phyloP scores from a whole-genome alignment of 768 basidiomycete genomes.

The Rhodosporidiobolus sp. region DNA sequence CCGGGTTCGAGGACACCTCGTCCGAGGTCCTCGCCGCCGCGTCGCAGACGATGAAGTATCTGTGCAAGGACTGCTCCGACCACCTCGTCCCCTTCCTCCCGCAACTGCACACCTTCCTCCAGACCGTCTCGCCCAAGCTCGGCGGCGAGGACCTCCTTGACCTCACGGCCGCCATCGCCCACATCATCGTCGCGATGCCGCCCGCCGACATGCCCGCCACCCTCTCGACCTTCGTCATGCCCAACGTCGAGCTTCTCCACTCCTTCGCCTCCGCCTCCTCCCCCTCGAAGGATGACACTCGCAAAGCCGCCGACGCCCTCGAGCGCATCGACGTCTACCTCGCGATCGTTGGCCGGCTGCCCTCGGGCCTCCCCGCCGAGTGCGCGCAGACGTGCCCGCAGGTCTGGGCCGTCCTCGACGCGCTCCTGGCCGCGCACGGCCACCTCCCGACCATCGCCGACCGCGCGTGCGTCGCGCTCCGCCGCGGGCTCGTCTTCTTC shows the following conservation, averaged over 20 bases:
- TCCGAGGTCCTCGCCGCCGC: conserved; percentile 76
- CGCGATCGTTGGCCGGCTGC: conserved; percentile 65
- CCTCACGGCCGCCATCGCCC: conserved; percentile 92
- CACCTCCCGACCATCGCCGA: conserved; percentile 72
- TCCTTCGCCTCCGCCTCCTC: conserved; percentile 53
- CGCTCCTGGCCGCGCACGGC: conserved; percentile 73
- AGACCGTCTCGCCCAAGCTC: conserved; percentile 71
- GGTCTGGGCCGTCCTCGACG: conserved; percentile 78
- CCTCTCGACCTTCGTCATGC: conserved; percentile 78
- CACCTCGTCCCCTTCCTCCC: conserved; percentile 89
- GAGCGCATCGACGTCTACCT: conserved; percentile 94
- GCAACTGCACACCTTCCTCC: conserved; percentile 82
- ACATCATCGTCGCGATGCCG: conserved; percentile 91
- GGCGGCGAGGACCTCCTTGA: conserved; percentile 82
- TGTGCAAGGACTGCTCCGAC: conserved; percentile 89
- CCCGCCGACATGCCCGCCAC: conserved; percentile 82
- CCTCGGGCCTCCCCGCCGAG: conserved; percentile 72
- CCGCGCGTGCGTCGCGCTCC: conserved; percentile 74
- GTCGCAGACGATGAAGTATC: conserved; percentile 89
- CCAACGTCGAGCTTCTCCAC: conserved; percentile 76
- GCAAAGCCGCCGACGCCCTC: conserved; percentile 63
- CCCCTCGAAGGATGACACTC: conserved; percentile 68
- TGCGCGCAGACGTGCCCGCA: conserved; percentile 76
- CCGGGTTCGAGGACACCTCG: conserved; percentile 73
- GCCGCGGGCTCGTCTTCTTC: conserved; percentile 80